Base-by-base conservation (phyloP, 768 basidiomycete species). In the Lactarius sp. region DNA sequence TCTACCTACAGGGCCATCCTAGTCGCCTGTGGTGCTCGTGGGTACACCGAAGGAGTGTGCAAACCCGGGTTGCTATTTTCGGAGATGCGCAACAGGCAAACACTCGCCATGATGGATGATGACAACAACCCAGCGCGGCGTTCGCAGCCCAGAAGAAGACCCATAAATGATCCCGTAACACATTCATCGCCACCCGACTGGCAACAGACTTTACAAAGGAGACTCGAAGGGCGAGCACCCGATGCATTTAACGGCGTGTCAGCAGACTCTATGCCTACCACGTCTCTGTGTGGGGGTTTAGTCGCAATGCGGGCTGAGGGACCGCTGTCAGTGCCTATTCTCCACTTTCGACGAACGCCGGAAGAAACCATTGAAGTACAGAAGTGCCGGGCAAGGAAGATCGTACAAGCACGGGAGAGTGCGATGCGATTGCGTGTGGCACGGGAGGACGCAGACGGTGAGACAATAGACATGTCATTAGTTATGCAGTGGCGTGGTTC, bases 31-130 rank as follows among this genome's bases (percentile, higher is more conserved):
- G 27, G 49, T 16, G 51, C 57, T 5, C 54, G n/a, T 44, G 66
- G 66, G 18, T 68, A 68, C 13, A 42, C 20, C 12, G 51, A 36
- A 14, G 64, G 33, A n/a, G 27, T 22, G 14, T 49, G 59, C 22
- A 36, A 36, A 5, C 61, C 65, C 1, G 66, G 66, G 7, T 20
- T 41, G 46, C 46, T 68, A 41, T 68, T 65, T 42, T 41, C 52
- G 41, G 47, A 60, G 60, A 65, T 68, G 66, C 64, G 56, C 41
- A 37, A 12, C n/a, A 36, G 36, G 34, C 56, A 59, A 33, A 8
- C 52, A 20, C 9, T 27, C 31, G 14, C 34, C 51, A 14, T 8
- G n/a, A 41, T 42, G 56, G 51, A 52, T 31, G 51, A 53, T 4
- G 37, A 50, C 42, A 49, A 20, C 37, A 37, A 34, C 53, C 16